Conservation (phyloP, 257 asterid species). For the Solanum okadae region DNA sequence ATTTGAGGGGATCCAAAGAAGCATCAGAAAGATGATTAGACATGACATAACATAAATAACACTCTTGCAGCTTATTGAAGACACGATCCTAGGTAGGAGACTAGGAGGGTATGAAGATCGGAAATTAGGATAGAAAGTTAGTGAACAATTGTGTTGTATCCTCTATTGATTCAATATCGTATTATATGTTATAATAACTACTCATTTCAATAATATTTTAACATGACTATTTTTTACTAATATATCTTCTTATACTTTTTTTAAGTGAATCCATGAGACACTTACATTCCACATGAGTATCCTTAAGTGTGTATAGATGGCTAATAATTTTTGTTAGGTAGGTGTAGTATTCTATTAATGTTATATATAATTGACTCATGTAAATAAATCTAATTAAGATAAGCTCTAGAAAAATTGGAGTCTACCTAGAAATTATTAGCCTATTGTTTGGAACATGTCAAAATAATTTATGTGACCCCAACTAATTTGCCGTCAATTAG, state of each 20-base stretch:
- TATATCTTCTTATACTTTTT: not conserved
- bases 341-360: not conserved
- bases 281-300: not conserved
- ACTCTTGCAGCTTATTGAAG: not conserved
- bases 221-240: not conserved
- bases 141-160: not conserved
- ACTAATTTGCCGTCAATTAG: not conserved
- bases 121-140: not conserved
- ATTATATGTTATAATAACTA: not conserved
- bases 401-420: not conserved
- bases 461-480: not conserved
- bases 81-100: not conserved
- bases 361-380: not conserved
- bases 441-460: not conserved
- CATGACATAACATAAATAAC: not conserved
- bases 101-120: not conserved
- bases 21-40: not conserved
- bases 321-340: not conserved
- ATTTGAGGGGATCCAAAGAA: not conserved
- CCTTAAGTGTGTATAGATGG: not conserved
- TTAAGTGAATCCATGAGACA: not conserved
- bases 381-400: not conserved
- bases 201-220: not conserved
- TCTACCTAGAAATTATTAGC: not conserved
- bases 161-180: not conserved